These are phyloP conservation scores for Pistacia atlantica DNA, from an alignment of 345 rosid genomes.

Conservation along the genomic window DNA sequence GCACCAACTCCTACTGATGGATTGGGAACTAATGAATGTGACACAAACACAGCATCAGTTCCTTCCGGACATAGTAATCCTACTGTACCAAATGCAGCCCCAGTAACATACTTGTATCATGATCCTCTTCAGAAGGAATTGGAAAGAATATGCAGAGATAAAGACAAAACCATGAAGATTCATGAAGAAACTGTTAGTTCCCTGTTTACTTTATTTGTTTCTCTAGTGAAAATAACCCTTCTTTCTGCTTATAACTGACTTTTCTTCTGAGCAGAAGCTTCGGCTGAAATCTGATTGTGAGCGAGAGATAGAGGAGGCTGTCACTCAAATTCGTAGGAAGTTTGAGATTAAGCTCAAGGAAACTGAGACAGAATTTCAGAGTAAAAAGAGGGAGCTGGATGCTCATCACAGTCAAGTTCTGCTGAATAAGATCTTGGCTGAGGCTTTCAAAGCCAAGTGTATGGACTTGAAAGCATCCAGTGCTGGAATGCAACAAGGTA, in stretches of 20 bases:
- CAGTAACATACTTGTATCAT: conserved; percentile 14
- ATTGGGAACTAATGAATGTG: conserved; percentile 18
- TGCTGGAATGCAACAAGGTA: conserved; percentile 42
- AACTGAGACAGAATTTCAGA: conserved; percentile 37
- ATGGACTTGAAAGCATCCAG: conserved; percentile 34
- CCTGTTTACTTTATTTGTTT: conserved; percentile 14
- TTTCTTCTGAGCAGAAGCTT: conserved; percentile 48
- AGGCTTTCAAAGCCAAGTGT: conserved; percentile 58
- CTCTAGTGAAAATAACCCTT: conserved; percentile 5
- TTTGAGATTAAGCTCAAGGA: conserved; percentile 45
- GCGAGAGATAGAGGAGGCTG: conserved; percentile 53
- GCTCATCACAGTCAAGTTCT: conserved; percentile 35
- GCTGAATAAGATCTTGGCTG: conserved; percentile 59
- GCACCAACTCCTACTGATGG: conserved; percentile 8
- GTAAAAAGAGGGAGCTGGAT: conserved; percentile 43
- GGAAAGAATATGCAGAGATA: conserved; percentile 43
- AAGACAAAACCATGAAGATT: conserved; percentile 30
- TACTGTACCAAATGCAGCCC: conserved; percentile 27
- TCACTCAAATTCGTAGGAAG: conserved; percentile 48
- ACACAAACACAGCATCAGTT: conserved; percentile 21
- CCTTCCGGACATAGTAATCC: conserved; percentile 22
- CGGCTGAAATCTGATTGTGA: conserved; percentile 46
- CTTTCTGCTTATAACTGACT: conserved; percentile 10
- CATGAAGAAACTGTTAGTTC: conserved; percentile 46
- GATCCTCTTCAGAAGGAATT: conserved; percentile 70